Evolutionary conservation across 2,329 filamentous ascomycete species (phyloP).

Genomic region (Colletotrichum paranaense): DNA sequence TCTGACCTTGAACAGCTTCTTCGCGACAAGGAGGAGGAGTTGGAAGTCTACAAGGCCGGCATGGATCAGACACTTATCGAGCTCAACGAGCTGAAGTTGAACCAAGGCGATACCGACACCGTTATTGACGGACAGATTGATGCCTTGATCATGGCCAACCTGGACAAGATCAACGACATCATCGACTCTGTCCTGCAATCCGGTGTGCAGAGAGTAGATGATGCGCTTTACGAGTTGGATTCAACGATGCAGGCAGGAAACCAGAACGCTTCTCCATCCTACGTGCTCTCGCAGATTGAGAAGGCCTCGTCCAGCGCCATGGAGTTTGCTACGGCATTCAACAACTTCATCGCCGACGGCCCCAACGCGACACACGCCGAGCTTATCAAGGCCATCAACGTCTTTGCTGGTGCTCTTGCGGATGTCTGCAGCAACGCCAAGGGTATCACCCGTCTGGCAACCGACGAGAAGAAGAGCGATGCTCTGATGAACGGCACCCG

Average conservation of each 20-base stretch:
- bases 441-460: constrained; percentile 90
- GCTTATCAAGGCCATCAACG: constrained; percentile 91
- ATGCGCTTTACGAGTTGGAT: constrained; percentile 96
- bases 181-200: constrained; percentile 96
- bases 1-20: constrained; percentile 88
- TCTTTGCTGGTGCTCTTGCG: constrained; percentile 89
- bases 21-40: constrained; percentile 95
- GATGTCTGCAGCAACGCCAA: constrained; percentile 98
- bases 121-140: constrained; percentile 93
- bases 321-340: constrained; percentile 98
- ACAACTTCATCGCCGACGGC: constrained; percentile 97
- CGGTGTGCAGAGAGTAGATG: constrained; percentile 92
- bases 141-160: constrained; percentile 84
- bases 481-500: constrained; percentile 85
- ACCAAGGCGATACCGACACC: constrained; percentile 79
- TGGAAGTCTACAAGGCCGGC: constrained; percentile 97
- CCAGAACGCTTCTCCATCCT: constrained; percentile 94
- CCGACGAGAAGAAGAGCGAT: constrained; percentile 94
- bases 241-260: constrained; percentile 99
- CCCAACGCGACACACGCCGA: constrained; percentile 90
- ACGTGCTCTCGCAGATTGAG: constrained; percentile 95
- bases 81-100: constrained; percentile 86
- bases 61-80: constrained; percentile 97
- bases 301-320: constrained; percentile 95
- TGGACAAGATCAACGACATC: constrained; percentile 95